Base-by-base conservation (phyloP, 1,139 yeast genomes). In the Diutina rugosa region DNA sequence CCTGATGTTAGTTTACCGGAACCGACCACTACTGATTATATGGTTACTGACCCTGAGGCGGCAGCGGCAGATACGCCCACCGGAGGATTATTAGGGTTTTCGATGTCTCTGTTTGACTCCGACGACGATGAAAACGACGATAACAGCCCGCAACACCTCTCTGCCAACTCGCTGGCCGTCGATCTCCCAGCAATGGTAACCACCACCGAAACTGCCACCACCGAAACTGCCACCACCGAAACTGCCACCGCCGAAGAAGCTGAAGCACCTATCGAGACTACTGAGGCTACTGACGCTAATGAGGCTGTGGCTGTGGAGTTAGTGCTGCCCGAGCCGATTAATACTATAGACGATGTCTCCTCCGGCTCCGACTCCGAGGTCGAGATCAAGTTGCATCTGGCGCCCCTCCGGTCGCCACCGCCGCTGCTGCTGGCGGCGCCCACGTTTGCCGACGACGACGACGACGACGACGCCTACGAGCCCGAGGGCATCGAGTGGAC, bases 61-160 rank as follows among this genome's bases (percentile, higher is more conserved):
- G 41, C 41, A 6, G 41, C 16, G n/a, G 5, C 46, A 1, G 46
- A 46, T 1, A 14, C 49, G 3, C 49, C 49, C 14, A 21, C 49
- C 49, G 28, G 30, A 0, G 53, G 53, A 4, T 30, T 49, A 10
- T 12, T 49, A 8, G 53, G 53, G 35, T 49, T 49, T 6, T 49
- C 53, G 28, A 49, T 49, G 53, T 49, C 53, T 16, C 53, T 49
- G 53, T 49, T 49, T 49, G 53, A 49, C 16, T 49, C 53, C 10
- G 53, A 49, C 21, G 53, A 49, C 26, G 53, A 49, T 21, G 53
- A 49, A 18, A 49, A 49, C 18, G 53, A 49, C 32, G 53, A n/a
- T 12, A 49, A 49, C 21, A 49, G 53, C 18, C 53, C 53, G 3
- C 53, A 49, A 18, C 38, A 49, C 26, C n/a, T 35, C 3, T 44